Evolutionary conservation across 805 yeast species (phyloP).

Genomic region (Pichia heedii): DNA sequence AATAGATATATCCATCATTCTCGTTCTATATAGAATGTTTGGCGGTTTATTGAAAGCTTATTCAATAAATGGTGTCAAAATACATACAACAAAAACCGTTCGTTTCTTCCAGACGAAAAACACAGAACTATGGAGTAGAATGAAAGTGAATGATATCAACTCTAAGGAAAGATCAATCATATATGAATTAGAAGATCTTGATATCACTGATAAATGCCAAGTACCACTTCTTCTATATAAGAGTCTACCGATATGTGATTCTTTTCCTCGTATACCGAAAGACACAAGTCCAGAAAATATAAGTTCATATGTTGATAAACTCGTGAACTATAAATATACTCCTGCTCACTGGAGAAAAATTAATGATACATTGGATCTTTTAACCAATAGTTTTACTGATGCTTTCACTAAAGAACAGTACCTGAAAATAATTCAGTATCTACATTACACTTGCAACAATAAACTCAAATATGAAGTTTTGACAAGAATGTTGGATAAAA

Average conservation of each 20-base stretch:
- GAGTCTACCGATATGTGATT: not conserved
- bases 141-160: not conserved
- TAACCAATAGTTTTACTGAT: constrained; percentile 8
- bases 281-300: not conserved
- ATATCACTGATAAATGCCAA: not conserved
- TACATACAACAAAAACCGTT: too few species aligned
- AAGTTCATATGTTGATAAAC: not conserved
- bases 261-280: not conserved
- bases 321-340: not conserved
- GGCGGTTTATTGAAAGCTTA: too few species aligned
- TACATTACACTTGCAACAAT: constrained; percentile 16
- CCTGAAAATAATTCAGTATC: constrained; percentile 11
- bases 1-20: too few species aligned
- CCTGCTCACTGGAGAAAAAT: not conserved
- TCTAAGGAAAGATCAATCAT: not conserved
- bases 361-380: not conserved
- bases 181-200: not conserved
- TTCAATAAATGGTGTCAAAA: too few species aligned
- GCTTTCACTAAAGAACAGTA: constrained; percentile 16
- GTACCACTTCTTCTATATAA: not conserved
- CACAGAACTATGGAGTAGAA: not conserved
- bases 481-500: constrained; percentile 15
- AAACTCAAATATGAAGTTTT: constrained; percentile 12
- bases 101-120: not conserved
- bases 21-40: too few species aligned